Base-by-base conservation (phyloP, 225 moss, liverwort and hornwort genomes). In the Anthoceros angustus region DNA sequence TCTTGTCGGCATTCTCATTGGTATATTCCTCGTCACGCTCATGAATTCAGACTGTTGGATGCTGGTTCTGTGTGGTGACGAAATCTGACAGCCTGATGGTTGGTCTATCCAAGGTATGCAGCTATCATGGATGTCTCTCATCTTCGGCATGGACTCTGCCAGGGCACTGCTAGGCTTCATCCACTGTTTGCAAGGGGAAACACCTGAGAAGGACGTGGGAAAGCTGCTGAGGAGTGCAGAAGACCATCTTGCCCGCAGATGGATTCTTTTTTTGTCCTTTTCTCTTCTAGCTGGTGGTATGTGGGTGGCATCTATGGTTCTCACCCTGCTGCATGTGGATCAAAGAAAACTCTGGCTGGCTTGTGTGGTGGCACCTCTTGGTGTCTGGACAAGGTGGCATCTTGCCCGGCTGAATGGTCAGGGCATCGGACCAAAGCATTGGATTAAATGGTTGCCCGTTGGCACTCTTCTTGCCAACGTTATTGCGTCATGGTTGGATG, bases 321-420 rank as follows among this genome's bases (percentile, higher is more conserved):
- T 88, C 39, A 81, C 87, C 32, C 72, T 82, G 32, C 42, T 83
- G 43, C 88, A 92, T 50, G 77, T 62, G 42, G 62, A 71, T 63
- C 78, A 85, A 70, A 84, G 85, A 74, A 87, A 72, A 20, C 78
- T 98, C 63, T 98, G 92, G 98, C 76, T 98, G 70, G 84, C 87
- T n/a, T 98, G 98, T 70, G 76, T 88, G 68, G 82, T 98, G 40
- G 92, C 82, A 70, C 92, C 98, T 65, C 88, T 86, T 25, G 98
- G 98, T 63, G 98, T 98, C 12, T 98, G 98, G 98, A 77, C 79
- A 2, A 86, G 98, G 5, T 98, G 98, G 98, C 76, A 84, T 61
- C 74, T 87, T 49, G 88, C 92, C 25, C 80, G 85, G 67, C 73
- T 87, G 50, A 98, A 98, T 72, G 98, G 98, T 61, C 79, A 76